phyloP scores from a whole-genome alignment of 2,329 filamentous ascomycete genomes.

The Dothistroma septosporum region DNA sequence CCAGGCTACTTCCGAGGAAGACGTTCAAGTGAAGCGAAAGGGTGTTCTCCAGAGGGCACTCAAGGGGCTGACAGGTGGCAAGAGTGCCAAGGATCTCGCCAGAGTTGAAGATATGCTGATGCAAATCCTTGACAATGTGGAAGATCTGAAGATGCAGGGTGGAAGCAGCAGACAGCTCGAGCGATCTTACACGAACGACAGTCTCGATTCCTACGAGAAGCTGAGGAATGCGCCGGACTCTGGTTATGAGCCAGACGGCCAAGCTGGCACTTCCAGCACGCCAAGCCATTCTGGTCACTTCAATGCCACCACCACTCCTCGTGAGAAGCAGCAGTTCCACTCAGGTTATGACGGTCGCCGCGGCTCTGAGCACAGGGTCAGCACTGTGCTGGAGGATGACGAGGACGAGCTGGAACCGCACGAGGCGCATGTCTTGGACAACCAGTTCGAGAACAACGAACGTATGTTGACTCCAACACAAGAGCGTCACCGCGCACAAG shows the following conservation, averaged over 20 bases:
- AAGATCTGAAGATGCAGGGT: slow-evolving; percentile 52
- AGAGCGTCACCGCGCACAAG: slow-evolving; percentile 45
- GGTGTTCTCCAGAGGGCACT: slow-evolving; percentile 94
- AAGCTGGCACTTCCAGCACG: slow-evolving; percentile 69
- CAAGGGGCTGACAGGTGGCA: slow-evolving; percentile 74
- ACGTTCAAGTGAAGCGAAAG: slow-evolving; percentile 71
- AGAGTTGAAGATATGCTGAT: slow-evolving; percentile 57
- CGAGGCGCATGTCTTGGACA: slow-evolving; percentile 43
- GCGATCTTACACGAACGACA: slow-evolving; percentile 37
- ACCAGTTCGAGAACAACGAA: slow-evolving; percentile 58
- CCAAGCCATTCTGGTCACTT: slow-evolving; percentile 73
- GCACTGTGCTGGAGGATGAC: slow-evolving; percentile 78
- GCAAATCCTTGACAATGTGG: slow-evolving; percentile 86
- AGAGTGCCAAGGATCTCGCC: slow-evolving; percentile 70
- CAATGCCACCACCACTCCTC: slow-evolving; percentile 24
- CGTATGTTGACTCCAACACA: slow-evolving; percentile 58
- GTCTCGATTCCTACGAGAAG: slow-evolving; percentile 66
- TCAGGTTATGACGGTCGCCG: slow-evolving; percentile 51
- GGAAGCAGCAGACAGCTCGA: slow-evolving; percentile 23
- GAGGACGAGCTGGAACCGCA: slow-evolving; percentile 74
- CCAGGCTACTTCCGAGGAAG: slow-evolving; percentile 51
- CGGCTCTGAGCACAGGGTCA: slow-evolving; percentile 73
- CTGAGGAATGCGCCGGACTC: slow-evolving; percentile 63
- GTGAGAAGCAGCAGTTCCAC: slow-evolving; percentile 39
- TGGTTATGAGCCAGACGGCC: slow-evolving; percentile 80